phyloP scores from a whole-genome alignment of 306 rosid species.

The Benincasa hispida region DNA sequence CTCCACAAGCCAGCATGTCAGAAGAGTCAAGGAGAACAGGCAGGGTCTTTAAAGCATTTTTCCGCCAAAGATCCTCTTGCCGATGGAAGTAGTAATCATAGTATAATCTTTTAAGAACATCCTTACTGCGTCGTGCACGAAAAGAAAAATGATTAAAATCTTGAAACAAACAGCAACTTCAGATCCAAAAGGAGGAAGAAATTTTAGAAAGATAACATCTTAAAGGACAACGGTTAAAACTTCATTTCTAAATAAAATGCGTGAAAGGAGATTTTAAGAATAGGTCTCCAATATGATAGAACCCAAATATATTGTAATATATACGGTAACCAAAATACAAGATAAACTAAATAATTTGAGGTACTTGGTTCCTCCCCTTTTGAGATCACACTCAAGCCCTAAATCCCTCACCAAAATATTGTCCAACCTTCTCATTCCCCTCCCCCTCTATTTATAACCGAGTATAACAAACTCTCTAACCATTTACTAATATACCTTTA shows the following conservation, averaged over 20 bases:
- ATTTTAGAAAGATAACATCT: background rate
- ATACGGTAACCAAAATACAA: no score
- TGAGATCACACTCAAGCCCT: no score
- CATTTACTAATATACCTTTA: no score
- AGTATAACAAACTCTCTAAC: no score
- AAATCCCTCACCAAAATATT: no score
- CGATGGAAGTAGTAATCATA: slow-evolving; percentile 89
- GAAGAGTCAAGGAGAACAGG: slow-evolving; percentile 87
- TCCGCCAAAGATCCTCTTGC: slow-evolving; percentile 89
- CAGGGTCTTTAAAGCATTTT: slow-evolving; percentile 86
- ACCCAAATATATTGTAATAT: no score
- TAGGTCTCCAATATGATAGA: background rate
- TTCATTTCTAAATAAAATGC: background rate
- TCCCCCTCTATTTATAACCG: no score
- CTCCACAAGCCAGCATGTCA: slow-evolving; percentile 90
- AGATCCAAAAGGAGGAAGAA: background rate
- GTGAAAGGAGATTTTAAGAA: background rate
- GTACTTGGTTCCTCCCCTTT: no score
- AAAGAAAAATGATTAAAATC: background rate
- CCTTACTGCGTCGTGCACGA: slow-evolving; percentile 43
- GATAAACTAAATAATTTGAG: no score
- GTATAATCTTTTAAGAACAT: slow-evolving; percentile 68
- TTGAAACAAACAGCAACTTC: background rate
- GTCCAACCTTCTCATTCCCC: no score
- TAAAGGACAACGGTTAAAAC: background rate